Conservation (phyloP, 805 yeast species). For the Myxozyma kluyveri region DNA sequence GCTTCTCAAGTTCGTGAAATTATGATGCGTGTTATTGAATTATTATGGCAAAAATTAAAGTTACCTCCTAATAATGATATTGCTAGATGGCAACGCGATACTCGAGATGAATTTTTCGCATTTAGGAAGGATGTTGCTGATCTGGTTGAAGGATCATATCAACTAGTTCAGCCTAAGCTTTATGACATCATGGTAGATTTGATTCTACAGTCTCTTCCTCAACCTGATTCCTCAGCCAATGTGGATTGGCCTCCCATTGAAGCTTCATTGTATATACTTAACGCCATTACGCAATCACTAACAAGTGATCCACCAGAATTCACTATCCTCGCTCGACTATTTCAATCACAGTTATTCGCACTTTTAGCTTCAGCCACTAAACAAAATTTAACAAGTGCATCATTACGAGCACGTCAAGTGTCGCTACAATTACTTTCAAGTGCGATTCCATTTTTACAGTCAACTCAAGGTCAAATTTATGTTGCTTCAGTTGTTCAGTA, state of each 20-base stretch:
- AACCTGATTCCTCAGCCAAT: slow-evolving; percentile 1
- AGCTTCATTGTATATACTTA: slow-evolving; percentile 58
- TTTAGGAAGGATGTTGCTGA: slow-evolving; percentile 77
- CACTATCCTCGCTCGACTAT: slow-evolving; percentile 31
- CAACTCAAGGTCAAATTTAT: slow-evolving; percentile 45
- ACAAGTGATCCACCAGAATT: slow-evolving; percentile 40
- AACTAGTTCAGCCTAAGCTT: slow-evolving; percentile 57
- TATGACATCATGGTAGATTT: slow-evolving; percentile 46
- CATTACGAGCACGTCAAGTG: slow-evolving; percentile 44
- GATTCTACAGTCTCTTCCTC: slow-evolving; percentile 32
- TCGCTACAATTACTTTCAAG: slow-evolving; percentile 58
- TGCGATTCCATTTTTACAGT: slow-evolving; percentile 46
- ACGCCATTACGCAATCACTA: slow-evolving; percentile 53
- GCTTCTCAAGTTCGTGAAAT: slow-evolving; percentile 5
- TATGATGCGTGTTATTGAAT: slow-evolving; percentile 31
- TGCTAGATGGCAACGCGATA: slow-evolving; percentile 37
- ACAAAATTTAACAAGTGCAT: slow-evolving; percentile 1
- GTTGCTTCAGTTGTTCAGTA: slow-evolving; percentile 55
- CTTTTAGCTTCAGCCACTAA: slow-evolving; percentile 32
- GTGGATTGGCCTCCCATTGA: slow-evolving; percentile 50
- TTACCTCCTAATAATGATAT: slow-evolving; percentile 12
- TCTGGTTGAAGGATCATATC: slow-evolving; percentile 66
- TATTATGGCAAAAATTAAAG: slow-evolving; percentile 25
- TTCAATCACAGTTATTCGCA: slow-evolving; percentile 36
- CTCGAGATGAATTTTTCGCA: slow-evolving; percentile 56